These are phyloP conservation scores for Coniella lustricola DNA, from an alignment of 2,329 filamentous ascomycete species.

Conservation along the genomic window DNA sequence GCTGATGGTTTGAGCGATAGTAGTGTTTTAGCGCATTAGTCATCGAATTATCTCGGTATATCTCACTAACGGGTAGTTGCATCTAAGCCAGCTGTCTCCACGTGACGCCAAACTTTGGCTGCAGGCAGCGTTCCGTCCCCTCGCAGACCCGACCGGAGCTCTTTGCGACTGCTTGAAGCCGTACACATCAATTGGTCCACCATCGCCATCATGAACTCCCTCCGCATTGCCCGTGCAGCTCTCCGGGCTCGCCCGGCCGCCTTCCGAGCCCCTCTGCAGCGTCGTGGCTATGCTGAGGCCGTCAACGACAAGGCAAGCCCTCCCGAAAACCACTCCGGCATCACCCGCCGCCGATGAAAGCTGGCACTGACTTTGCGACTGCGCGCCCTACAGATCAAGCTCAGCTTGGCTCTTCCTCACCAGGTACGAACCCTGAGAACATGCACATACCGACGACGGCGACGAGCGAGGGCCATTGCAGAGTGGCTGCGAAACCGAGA, in stretches of 20 bases:
- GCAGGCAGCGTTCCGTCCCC: conserved; percentile 10
- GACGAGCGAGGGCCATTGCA: background rate
- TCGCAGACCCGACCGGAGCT: conserved; percentile 28
- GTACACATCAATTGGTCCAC: conserved; percentile 39
- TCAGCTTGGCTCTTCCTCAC: conserved; percentile 95
- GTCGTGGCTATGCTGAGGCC: conserved; percentile 86
- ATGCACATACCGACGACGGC: too few species aligned
- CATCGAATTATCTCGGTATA: background rate
- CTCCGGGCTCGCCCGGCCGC: conserved; percentile 74
- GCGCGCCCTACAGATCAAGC: conserved; percentile 63
- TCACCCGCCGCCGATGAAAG: conserved; percentile 4
- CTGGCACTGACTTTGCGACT: conserved; percentile 11
- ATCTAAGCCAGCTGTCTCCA: conserved; percentile 1
- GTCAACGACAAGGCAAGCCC: conserved; percentile 68
- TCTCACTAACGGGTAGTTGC: background rate
- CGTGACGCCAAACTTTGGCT: conserved; percentile 14
- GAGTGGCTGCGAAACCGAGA: background rate
- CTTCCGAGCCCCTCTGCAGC: conserved; percentile 69
- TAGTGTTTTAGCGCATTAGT: background rate
- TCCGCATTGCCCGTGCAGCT: conserved; percentile 78
- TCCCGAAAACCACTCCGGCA: conserved; percentile 14
- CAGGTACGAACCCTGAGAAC: conserved; percentile 69
- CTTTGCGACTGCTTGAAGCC: conserved; percentile 33
- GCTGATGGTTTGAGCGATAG: background rate
- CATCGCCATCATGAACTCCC: conserved; percentile 74